Evolutionary conservation across 2,329 filamentous ascomycete species (phyloP).

Genomic region (Paraconiothyrium sp.): DNA sequence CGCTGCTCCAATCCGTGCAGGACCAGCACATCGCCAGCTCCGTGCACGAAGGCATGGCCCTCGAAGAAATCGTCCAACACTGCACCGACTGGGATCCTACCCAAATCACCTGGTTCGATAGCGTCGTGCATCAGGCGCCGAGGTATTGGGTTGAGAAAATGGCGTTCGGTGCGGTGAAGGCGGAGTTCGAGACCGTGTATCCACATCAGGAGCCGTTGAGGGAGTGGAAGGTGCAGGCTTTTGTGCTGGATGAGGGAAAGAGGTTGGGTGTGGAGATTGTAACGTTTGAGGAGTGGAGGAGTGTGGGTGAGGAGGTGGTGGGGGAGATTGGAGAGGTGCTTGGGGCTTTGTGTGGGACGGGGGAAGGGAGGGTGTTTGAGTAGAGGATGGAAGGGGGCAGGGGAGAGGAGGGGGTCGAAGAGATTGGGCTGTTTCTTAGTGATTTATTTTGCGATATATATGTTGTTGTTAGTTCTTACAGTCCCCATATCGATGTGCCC

Average conservation of each 20-base stretch:
- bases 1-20: constrained; percentile 49
- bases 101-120: constrained; percentile 47
- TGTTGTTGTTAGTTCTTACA: too few species aligned
- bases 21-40: constrained; percentile 45
- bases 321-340: constrained; percentile 51
- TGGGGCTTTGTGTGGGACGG: constrained; percentile 31
- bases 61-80: constrained; percentile 45
- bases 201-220: constrained; percentile 54
- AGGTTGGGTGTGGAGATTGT: constrained; percentile 67
- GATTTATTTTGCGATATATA: too few species aligned
- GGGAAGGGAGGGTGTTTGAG: constrained; percentile 33
- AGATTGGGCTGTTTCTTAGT: background rate
- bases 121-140: constrained; percentile 52
- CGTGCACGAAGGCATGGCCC: constrained; percentile 48
- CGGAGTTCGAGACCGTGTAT: constrained; percentile 65
- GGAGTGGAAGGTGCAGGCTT: constrained; percentile 70
- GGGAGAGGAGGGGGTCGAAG: background rate
- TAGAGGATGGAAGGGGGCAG: background rate
- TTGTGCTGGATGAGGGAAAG: constrained; percentile 59
- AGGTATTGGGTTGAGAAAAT: constrained; percentile 66
- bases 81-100: constrained; percentile 46
- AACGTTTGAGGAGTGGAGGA: constrained; percentile 66
- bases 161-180: constrained; percentile 51
- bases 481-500: too few species aligned
- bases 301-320: constrained; percentile 62